phyloP scores from a whole-genome alignment of 768 basidiomycete species.

The Hypholoma sublateritium region DNA sequence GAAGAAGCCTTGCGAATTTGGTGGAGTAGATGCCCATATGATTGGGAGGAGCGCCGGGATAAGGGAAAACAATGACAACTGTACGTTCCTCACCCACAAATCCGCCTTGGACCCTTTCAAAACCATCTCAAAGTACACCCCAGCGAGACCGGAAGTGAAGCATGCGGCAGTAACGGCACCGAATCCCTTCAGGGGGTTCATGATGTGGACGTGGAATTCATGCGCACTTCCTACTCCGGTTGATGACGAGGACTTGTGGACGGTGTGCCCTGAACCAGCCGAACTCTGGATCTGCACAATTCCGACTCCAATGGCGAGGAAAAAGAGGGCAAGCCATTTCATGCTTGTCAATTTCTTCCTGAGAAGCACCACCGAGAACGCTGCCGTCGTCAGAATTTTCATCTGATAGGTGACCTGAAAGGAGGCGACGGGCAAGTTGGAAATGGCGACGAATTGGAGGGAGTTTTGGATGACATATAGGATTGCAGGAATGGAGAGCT shows the following conservation, averaged over 20 bases:
- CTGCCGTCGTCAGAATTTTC: slow-evolving; percentile 95
- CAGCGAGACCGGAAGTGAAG: slow-evolving; percentile 93
- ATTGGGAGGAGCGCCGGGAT: slow-evolving; percentile 85
- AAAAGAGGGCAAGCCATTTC: slow-evolving; percentile 85
- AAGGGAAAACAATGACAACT: slow-evolving; percentile 91
- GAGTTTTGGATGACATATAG: slow-evolving; percentile 96
- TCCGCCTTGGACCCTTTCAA: slow-evolving; percentile 87
- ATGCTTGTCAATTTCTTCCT: slow-evolving; percentile 68
- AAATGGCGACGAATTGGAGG: slow-evolving; percentile 91
- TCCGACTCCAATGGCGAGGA: slow-evolving; percentile 86
- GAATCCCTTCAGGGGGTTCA: slow-evolving; percentile 86
- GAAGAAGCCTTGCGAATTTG: slow-evolving; percentile 36
- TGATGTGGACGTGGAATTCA: slow-evolving; percentile 40
- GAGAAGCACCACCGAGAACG: slow-evolving; percentile 80
- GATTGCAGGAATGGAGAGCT: slow-evolving; percentile 93
- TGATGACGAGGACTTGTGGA: slow-evolving; percentile 21
- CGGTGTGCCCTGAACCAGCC: slow-evolving; percentile 14
- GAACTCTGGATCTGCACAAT: slow-evolving; percentile 81
- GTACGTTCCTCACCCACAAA: slow-evolving; percentile 96
- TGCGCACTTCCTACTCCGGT: slow-evolving; percentile 7
- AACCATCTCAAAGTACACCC: slow-evolving; percentile 98
- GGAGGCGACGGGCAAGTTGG: slow-evolving; percentile 91
- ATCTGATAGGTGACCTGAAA: slow-evolving; percentile 98
- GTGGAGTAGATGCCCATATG: slow-evolving; percentile 44
- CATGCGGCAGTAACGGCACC: slow-evolving; percentile 88